phyloP scores from a whole-genome alignment of 2,329 filamentous ascomycete species.

The Fusarium coicis region DNA sequence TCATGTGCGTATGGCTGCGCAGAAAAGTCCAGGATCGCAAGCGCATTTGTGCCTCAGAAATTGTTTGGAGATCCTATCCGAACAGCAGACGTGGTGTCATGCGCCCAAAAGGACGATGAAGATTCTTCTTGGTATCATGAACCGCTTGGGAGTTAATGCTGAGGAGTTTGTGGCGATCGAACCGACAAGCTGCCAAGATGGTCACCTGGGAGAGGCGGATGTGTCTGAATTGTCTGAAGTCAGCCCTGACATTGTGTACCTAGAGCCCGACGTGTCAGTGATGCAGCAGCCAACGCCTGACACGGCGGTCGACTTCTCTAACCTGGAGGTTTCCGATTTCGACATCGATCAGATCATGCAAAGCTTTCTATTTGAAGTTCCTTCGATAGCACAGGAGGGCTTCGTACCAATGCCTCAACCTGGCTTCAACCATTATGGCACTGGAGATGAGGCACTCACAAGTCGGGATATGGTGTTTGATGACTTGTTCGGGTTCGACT shows the following conservation, averaged over 20 bases:
- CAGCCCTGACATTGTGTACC: fast-evolving
- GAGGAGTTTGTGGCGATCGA: not conserved
- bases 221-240: not conserved
- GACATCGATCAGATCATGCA: slow-evolving; percentile 11
- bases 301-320: not conserved
- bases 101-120: slow-evolving; percentile 14
- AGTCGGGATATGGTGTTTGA: not conserved
- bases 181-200: not conserved
- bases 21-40: slow-evolving; percentile 51
- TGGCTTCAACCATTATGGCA: not conserved
- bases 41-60: slow-evolving; percentile 52
- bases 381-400: fast-evolving
- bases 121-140: slow-evolving; percentile 18
- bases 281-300: not conserved
- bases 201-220: not conserved
- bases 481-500: slow-evolving; percentile 6
- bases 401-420: fast-evolving
- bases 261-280: fast-evolving
- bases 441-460: not conserved
- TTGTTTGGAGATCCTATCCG: slow-evolving; percentile 56
- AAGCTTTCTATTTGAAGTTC: not conserved
- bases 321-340: not conserved
- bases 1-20: slow-evolving; percentile 60
- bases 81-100: slow-evolving; percentile 54
- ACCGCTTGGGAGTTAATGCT: not conserved